phyloP scores from a whole-genome alignment of 352 stramenopile genomes.

The Pythium plurisporium region DNA sequence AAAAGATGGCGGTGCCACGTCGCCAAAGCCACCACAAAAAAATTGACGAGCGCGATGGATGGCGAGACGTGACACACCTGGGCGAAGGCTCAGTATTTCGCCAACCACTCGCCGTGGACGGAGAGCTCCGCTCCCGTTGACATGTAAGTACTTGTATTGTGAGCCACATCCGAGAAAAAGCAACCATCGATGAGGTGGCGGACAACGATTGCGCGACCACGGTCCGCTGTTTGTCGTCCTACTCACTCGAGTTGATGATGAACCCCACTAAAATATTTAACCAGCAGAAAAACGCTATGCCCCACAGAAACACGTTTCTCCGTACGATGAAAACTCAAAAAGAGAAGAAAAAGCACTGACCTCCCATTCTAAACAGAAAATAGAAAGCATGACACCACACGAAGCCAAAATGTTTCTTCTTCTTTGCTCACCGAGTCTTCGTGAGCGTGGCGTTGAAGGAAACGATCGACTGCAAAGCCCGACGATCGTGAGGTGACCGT shows the following conservation, averaged over 20 bases:
- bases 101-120: no score
- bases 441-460: slow-evolving; percentile 9
- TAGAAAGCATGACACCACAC: slow-evolving; percentile 23
- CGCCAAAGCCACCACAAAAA: slow-evolving; percentile 17
- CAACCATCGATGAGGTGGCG: no score
- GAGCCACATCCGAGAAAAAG: neutral
- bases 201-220: no score
- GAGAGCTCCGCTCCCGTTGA: neutral
- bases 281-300: slow-evolving; percentile 15
- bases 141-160: slow-evolving; percentile 9
- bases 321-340: neutral
- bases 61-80: neutral
- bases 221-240: no score
- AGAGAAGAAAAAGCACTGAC: neutral
- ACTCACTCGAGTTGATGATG: neutral
- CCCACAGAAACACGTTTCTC: neutral
- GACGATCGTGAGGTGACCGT: no score
- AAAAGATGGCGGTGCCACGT: slow-evolving; percentile 9
- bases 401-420: slow-evolving; percentile 22
- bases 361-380: slow-evolving; percentile 19
- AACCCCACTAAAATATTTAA: slow-evolving; percentile 18
- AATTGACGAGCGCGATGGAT: neutral
- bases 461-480: slow-evolving; percentile 15
- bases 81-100: no score
- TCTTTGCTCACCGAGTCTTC: slow-evolving; percentile 12